Evolutionary conservation across 306 rosid genomes (phyloP).

Genomic region (Adenanthera pavonina): DNA sequence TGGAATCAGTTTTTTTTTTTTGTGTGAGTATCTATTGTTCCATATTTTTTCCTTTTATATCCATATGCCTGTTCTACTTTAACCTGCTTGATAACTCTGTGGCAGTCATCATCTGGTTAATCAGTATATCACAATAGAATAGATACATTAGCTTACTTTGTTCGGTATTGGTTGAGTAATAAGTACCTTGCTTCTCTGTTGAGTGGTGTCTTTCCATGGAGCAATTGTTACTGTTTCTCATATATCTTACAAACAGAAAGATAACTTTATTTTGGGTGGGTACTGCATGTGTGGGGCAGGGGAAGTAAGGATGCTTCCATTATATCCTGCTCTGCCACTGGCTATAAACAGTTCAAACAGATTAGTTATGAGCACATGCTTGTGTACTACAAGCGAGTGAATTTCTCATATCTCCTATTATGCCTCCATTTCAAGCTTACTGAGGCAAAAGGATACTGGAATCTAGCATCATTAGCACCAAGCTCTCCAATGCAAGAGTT

Average conservation of each 20-base stretch:
- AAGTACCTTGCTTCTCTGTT: conserved; percentile 7
- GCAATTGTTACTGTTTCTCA: conserved; percentile 1
- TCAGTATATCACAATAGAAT: conserved; percentile 3
- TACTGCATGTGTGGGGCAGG: background rate
- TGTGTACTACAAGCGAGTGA: conserved; percentile 12
- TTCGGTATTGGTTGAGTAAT: conserved; percentile 10
- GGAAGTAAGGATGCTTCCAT: conserved; percentile 3
- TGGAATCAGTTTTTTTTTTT: conserved; percentile 28
- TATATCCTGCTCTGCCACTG: conserved; percentile 15
- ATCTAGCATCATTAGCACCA: conserved; percentile 21
- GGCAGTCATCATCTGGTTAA: conserved; percentile 15
- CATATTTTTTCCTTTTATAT: background rate
- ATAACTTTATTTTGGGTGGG: background rate
- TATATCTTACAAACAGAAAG: conserved; percentile 2
- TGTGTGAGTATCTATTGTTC: conserved; percentile 27
- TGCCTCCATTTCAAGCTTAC: conserved; percentile 4
- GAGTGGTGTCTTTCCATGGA: background rate
- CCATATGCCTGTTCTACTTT: conserved; percentile 8
- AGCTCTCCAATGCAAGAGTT: conserved; percentile 25
- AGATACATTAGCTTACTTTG: conserved; percentile 7
- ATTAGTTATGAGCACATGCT: background rate
- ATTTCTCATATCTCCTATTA: conserved; percentile 7
- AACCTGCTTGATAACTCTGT: conserved; percentile 9
- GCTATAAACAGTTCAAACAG: conserved; percentile 4
- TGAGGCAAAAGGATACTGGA: conserved; percentile 26